Evolutionary conservation across 1,284 basidiomycete species (phyloP), one percentile per base, ranked within the genome.

Genomic region (Pseudozyma tsukubaensis): DNA sequence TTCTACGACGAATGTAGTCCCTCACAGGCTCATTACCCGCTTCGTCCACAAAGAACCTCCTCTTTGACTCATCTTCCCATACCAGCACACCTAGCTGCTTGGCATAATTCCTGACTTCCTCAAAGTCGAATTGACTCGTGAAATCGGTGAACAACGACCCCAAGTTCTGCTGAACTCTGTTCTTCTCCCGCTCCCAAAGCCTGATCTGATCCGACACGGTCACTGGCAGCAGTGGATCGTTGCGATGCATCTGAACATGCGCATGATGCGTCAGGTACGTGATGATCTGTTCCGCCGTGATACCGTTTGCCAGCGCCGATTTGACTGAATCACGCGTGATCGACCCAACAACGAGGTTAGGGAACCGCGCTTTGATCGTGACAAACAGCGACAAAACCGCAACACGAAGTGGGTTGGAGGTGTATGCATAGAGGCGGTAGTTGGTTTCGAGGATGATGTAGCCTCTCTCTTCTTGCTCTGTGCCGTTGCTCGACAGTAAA

Each of bases 371-470:
- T 84, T 94, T 93, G 83, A 99, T 88, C 18, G 91, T 90, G 43
- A 97, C 91, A 82, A 99, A 99, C 14, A 99, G 88, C 82, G 96
- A 97, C 35, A 99, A 87, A 44, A 99, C 94, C 10, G 96, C 94
- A 50, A 95, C 98, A 85, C 97, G 94, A 14, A 99, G 88, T 34
- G 94, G 92, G 85, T 98, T 99, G 73, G 93, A 93, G 40, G 97
- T 99, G 85, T 99, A 99, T 1, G 97, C 97, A 85, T 99, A 99
- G 62, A 99, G 87, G 72, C 95, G 92, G 86, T 98, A 99, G 86
- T 99, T 99, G 21, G 97, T 99, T 87, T 99, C 97, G 39, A 99
- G 88, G 77, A 99, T 92, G 76, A 99, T 91, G 86, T 97, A 99
- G 88, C 87, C 57, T 87, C 89, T 50, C 88, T 88, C 67, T 88